phyloP scores from a whole-genome alignment of 2,329 filamentous ascomycete genomes.

The Pseudogymnoascus sp. region DNA sequence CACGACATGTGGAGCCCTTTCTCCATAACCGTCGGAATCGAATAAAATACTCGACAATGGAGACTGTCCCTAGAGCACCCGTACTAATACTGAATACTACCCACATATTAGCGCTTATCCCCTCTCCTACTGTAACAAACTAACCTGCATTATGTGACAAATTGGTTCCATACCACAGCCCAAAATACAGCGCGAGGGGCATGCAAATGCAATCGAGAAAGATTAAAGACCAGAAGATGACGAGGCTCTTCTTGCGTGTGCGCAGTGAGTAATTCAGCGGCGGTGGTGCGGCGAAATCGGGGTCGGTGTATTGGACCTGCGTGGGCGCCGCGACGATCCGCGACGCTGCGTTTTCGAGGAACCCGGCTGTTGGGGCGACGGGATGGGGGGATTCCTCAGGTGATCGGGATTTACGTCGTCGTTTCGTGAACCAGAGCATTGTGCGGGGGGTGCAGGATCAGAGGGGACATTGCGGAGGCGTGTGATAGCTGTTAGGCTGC shows the following conservation, averaged over 20 bases:
- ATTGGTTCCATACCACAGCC: slow-evolving; percentile 47
- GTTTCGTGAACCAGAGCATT: slow-evolving; percentile 1
- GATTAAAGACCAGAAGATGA: slow-evolving; percentile 51
- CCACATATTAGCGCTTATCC: not conserved
- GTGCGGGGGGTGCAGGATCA: not conserved
- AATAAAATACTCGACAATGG: slow-evolving; percentile 44
- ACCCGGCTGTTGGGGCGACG: not conserved
- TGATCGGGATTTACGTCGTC: not conserved
- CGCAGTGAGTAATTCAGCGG: slow-evolving; percentile 16
- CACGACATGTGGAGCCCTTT: slow-evolving; percentile 43
- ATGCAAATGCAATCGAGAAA: slow-evolving; percentile 50
- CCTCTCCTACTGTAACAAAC: not conserved
- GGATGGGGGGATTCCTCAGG: not conserved
- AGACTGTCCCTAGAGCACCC: slow-evolving; percentile 42
- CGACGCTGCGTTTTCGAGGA: slow-evolving; percentile 8
- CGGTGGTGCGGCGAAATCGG: not conserved
- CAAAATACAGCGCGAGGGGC: slow-evolving; percentile 52
- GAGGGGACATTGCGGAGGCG: not conserved
- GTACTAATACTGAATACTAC: slow-evolving; percentile 39
- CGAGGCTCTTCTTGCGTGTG: slow-evolving; percentile 43
- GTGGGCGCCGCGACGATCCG: not conserved
- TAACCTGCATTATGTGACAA: slow-evolving; percentile 25
- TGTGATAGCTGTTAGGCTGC: not conserved
- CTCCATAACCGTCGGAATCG: slow-evolving; percentile 37
- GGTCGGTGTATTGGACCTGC: not conserved